A percentile compares a stretch with the other conserved stretches of the same genome.
Evolutionary conservation across 1,284 basidiomycete species (phyloP).

Genomic region (Papiliotrema laurentii): DNA sequence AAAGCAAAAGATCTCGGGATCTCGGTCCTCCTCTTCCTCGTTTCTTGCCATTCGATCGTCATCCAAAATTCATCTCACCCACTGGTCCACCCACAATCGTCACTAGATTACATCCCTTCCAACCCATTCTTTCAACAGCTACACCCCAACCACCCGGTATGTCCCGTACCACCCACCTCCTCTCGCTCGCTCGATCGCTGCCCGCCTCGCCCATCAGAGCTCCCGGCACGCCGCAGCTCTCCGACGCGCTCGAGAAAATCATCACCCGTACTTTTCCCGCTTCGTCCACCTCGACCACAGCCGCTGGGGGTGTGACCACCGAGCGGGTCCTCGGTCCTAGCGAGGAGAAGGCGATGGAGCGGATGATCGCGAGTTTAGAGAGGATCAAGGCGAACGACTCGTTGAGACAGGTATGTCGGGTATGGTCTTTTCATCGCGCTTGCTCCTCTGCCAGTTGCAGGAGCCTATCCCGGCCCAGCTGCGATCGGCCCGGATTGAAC

Average conservation of each 20-base stretch:
- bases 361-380: conserved; percentile 19
- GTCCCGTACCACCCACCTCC: conserved; percentile 18
- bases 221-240: conserved; percentile 31
- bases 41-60: conserved; percentile 1
- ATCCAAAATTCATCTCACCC: not conserved
- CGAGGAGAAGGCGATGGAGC: conserved; percentile 14
- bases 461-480: not conserved
- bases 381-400: conserved; percentile 20
- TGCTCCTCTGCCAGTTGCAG: not conserved
- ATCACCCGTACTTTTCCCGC: conserved; percentile 24
- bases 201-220: conserved; percentile 37
- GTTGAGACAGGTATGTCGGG: conserved; percentile 27
- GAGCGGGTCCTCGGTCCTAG: conserved; percentile 6
- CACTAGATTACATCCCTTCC: not conserved
- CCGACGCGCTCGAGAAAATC: conserved; percentile 32
- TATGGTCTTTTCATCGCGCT: not conserved
- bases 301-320: conserved; percentile 6
- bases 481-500: not conserved
- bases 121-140: not conserved
- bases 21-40: not conserved
- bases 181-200: conserved; percentile 28
- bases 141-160: conserved; percentile 4
- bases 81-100: not conserved
- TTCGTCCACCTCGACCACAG: conserved; percentile 7
- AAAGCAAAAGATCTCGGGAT: not conserved